Evolutionary conservation across 805 yeast species (phyloP).

Genomic region (Peterozyma xylosa): DNA sequence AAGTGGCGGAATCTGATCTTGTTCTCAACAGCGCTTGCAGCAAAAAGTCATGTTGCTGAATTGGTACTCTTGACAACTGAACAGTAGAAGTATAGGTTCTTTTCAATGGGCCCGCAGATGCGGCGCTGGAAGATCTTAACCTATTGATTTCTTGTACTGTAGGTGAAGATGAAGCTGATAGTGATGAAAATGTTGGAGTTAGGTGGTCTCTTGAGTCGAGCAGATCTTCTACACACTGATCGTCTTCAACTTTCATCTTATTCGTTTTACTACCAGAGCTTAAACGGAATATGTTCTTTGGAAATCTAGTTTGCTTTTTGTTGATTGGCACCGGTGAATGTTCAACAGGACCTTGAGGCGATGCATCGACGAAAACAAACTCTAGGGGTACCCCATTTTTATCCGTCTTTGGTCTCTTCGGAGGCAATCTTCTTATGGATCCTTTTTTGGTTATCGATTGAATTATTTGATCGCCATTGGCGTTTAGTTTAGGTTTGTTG

Average conservation of each 20-base stretch:
- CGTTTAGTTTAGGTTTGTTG: conserved; percentile 3
- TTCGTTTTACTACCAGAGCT: conserved; percentile 3
- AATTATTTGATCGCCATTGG: conserved; percentile 16
- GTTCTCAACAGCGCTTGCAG: background rate
- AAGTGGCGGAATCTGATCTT: background rate
- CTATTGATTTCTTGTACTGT: conserved; percentile 6
- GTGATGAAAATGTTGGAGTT: background rate
- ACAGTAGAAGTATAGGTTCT: conserved; percentile 7
- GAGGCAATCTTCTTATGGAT: conserved; percentile 13
- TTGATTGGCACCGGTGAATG: background rate
- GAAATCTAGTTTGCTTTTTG: conserved; percentile 5
- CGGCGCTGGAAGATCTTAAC: conserved; percentile 3
- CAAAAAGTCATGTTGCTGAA: background rate
- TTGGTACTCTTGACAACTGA: conserved; percentile 6
- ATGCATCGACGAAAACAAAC: conserved; percentile 23
- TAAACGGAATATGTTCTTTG: conserved; percentile 8
- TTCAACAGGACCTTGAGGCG: conserved; percentile 5
- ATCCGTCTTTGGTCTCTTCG: conserved; percentile 20
- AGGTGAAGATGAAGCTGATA: conserved; percentile 1
- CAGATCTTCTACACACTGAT: background rate
- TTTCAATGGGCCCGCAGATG: conserved; percentile 7
- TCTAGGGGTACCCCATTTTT: conserved; percentile 23
- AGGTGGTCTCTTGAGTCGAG: background rate
- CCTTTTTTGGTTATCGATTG: conserved; percentile 13
- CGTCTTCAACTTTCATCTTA: conserved; percentile 5